phyloP scores from a whole-genome alignment of 495 filamentous ascomycete species.

The Daldinia grandis region DNA sequence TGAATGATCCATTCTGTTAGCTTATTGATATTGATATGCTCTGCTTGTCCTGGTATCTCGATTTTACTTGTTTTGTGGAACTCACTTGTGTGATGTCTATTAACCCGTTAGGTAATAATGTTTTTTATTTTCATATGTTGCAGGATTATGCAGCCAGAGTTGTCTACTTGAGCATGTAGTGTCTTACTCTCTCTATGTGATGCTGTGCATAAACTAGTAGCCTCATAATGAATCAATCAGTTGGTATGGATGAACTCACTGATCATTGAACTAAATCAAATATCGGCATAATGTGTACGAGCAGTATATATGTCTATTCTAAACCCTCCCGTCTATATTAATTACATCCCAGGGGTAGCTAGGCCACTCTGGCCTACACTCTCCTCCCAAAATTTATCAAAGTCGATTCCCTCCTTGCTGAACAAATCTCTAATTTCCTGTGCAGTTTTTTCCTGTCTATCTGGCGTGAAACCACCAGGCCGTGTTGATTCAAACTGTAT shows the following conservation, averaged over 20 bases:
- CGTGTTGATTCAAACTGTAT: conserved; percentile 81
- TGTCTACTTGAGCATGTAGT: not conserved
- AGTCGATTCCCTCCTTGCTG: conserved; percentile 72
- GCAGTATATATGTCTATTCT: not conserved
- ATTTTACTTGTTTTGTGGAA: not conserved
- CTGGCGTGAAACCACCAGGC: conserved; percentile 74
- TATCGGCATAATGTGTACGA: not conserved
- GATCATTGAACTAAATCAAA: not conserved
- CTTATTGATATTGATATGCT: not conserved
- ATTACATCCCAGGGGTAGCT: conserved; percentile 15
- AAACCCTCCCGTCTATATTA: not conserved
- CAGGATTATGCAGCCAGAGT: not conserved
- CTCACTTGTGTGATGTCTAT: not conserved
- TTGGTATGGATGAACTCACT: not conserved
- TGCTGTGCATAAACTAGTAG: conserved; percentile 1
- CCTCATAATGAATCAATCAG: not conserved
- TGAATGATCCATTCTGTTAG: not conserved
- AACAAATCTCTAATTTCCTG: conserved; percentile 73
- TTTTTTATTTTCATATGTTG: not conserved
- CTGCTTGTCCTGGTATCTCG: not conserved
- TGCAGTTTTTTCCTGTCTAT: conserved; percentile 72
- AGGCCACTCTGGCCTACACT: conserved; percentile 69
- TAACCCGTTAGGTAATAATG: not conserved
- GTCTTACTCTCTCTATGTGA: not conserved
- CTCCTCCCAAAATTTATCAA: conserved; percentile 76